Conservation (phyloP, 495 filamentous ascomycete genomes). For the Trichoderma asperelloides region DNA sequence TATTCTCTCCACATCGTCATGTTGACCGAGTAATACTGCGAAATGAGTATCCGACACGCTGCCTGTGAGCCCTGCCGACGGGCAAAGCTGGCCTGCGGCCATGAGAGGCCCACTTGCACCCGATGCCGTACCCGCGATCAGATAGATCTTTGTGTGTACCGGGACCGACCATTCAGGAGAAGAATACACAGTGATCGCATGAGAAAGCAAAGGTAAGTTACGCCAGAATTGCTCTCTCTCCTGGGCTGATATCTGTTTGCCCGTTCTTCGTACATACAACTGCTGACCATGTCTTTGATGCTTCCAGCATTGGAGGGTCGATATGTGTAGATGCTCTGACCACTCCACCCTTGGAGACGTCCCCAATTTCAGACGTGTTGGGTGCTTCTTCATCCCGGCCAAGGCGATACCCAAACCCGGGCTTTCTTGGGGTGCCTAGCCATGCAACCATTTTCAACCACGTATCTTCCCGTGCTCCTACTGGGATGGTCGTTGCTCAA, state of each 20-base stretch:
- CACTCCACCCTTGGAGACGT: slow-evolving; percentile 14
- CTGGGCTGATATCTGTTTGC: not conserved
- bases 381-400: slow-evolving; percentile 7
- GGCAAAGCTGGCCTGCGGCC: slow-evolving; percentile 35
- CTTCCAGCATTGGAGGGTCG: not conserved
- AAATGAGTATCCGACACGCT: slow-evolving; percentile 8
- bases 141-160: slow-evolving; percentile 28
- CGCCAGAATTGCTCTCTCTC: not conserved
- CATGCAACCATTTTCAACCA: slow-evolving; percentile 36
- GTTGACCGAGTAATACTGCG: not conserved
- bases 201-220: slow-evolving; percentile 14
- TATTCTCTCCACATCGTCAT: not conserved
- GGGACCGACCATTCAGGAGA: slow-evolving; percentile 26
- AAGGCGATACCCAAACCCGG: slow-evolving; percentile 34
- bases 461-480: slow-evolving; percentile 14
- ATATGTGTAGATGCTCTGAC: slow-evolving; percentile 1
- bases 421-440: slow-evolving; percentile 35
- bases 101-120: slow-evolving; percentile 30
- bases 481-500: slow-evolving; percentile 14
- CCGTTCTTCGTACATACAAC: not conserved
- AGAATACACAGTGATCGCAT: not conserved
- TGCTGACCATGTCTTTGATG: not conserved
- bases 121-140: slow-evolving; percentile 24
- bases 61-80: slow-evolving; percentile 33
- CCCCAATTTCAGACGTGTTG: not conserved